Conservation (phyloP, 2,329 filamentous ascomycete species). For the Teratosphaeria gauchensis region DNA sequence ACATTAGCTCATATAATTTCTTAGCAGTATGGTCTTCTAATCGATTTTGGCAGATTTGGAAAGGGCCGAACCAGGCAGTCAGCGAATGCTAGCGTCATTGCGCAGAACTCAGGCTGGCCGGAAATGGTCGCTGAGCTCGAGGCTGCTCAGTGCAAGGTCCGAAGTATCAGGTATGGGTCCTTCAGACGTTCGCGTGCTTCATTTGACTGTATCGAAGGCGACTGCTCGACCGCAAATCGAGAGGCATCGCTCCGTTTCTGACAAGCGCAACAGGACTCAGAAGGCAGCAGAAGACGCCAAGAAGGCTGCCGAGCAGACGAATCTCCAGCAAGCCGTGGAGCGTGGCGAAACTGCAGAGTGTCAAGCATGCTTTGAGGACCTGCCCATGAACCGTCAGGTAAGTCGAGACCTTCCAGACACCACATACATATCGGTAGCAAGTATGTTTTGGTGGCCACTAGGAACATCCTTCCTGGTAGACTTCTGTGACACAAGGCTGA, state of each 20-base stretch:
- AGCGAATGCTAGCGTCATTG: conserved; percentile 16
- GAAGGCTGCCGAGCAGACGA: conserved; percentile 26
- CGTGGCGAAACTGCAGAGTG: conserved; percentile 53
- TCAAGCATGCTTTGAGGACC: conserved; percentile 56
- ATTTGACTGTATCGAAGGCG: neutral
- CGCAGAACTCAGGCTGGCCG: conserved; percentile 12
- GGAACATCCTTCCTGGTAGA: too few species aligned
- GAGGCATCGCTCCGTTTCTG: neutral
- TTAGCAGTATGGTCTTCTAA: neutral
- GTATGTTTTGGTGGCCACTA: too few species aligned
- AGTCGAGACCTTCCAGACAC: neutral
- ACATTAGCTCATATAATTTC: neutral
- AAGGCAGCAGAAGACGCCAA: conserved; percentile 11
- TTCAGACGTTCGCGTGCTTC: neutral
- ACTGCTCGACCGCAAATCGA: neutral
- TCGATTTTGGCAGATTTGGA: neutral
- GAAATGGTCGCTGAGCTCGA: conserved; percentile 24
- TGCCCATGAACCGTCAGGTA: conserved; percentile 53
- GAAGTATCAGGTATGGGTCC: conserved; percentile 1
- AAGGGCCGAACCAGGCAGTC: conserved; percentile 11
- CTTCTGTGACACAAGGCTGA: neutral
- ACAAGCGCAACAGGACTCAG: conserved; percentile 6
- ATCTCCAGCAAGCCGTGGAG: conserved; percentile 23
- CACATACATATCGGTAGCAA: neutral
- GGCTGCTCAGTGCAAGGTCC: conserved; percentile 22